Percentiles rank a stretch among this genome's conserved stretches.
Conservation (phyloP, 192 early-diverging fungal species). For the Coemansia guatemalensis region DNA sequence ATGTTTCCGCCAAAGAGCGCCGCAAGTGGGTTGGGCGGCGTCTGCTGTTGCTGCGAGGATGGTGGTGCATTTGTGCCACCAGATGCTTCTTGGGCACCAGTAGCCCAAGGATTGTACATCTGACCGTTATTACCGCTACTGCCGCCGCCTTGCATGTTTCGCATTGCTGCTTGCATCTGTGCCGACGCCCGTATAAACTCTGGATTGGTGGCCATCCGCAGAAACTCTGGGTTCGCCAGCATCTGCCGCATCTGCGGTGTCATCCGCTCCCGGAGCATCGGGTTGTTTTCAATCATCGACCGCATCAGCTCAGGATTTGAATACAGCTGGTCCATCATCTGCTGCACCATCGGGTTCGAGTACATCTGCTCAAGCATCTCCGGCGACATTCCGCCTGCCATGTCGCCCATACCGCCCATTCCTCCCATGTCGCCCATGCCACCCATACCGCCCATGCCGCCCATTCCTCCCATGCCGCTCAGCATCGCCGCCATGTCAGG, state of each 20-base stretch:
- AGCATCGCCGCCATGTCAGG: constrained; percentile 46
- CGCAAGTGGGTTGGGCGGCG: constrained; percentile 32
- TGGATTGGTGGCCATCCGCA: constrained; percentile 85
- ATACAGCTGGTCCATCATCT: constrained; percentile 78
- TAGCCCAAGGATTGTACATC: constrained; percentile 49
- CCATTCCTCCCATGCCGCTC: constrained; percentile 59
- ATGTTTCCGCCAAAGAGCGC: constrained; percentile 8
- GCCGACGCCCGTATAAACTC: constrained; percentile 73
- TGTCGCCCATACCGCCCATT: constrained; percentile 59
- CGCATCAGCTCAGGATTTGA: constrained; percentile 87
- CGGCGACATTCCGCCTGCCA: constrained; percentile 66
- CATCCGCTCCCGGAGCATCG: constrained; percentile 70
- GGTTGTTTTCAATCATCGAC: constrained; percentile 79
- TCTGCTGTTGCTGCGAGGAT: constrained; percentile 19
- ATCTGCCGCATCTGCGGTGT: constrained; percentile 85
- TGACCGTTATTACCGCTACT: constrained; percentile 24
- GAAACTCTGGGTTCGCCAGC: constrained; percentile 75
- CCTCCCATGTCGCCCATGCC: constrained; percentile 64
- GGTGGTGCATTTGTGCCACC: constrained; percentile 6
- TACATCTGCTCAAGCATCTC: constrained; percentile 70
- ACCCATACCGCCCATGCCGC: constrained; percentile 63
- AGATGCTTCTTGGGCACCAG: constrained; percentile 5
- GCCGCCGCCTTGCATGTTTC: constrained; percentile 32
- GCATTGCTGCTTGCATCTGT: constrained; percentile 58
- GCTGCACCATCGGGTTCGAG: constrained; percentile 80